These are phyloP conservation scores for Eucalyptus erythrocorys DNA, from an alignment of 345 rosid species.

Conservation along the genomic window DNA sequence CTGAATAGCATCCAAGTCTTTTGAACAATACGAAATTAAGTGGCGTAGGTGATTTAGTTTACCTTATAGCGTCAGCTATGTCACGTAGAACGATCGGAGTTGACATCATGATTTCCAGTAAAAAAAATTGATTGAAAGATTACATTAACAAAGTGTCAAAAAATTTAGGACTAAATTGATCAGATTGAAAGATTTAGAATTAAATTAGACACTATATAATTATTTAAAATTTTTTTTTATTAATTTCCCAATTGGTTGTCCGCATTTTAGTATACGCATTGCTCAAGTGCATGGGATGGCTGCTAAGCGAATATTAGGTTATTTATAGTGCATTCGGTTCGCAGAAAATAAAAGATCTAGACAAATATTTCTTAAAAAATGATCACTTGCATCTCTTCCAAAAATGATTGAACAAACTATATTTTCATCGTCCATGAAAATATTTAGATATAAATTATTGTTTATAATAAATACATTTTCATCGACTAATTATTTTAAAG, in stretches of 20 bases:
- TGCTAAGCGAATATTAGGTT: too few species aligned
- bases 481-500: too few species aligned
- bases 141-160: neutral
- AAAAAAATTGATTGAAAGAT: accelerated
- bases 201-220: accelerated
- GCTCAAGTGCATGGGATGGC: neutral
- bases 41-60: neutral
- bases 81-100: accelerated
- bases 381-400: too few species aligned
- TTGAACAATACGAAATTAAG: neutral
- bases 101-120: accelerated
- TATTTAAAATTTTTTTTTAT: accelerated
- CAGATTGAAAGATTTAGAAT: neutral
- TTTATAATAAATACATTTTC: too few species aligned
- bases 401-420: too few species aligned
- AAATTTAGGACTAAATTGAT: accelerated
- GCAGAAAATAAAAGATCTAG: accelerated
- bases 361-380: too few species aligned
- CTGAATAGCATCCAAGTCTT: neutral
- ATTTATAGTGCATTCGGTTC: neutral
- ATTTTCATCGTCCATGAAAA: too few species aligned
- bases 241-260: neutral
- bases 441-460: too few species aligned
- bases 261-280: neutral
- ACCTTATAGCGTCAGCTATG: accelerated